Evolutionary conservation across 140 eudicot genomes (phyloP).

Genomic region (Senecio squalidus): DNA sequence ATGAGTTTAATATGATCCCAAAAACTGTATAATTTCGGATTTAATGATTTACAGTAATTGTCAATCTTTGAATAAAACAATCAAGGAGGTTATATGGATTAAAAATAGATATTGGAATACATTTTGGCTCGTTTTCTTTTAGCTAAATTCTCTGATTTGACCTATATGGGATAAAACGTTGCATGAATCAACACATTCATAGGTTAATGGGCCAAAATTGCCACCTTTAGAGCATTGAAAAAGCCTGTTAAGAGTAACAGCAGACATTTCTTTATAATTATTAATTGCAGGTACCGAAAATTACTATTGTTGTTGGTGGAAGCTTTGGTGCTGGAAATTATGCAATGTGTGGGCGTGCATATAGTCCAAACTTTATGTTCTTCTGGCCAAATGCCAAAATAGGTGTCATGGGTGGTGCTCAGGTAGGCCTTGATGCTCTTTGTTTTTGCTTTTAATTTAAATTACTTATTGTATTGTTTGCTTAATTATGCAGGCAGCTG

Average conservation of each 20-base stretch:
- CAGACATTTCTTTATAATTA: not conserved
- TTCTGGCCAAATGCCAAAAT: constrained; percentile 99
- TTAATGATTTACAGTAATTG: too few species aligned
- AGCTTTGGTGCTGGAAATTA: constrained; percentile 99
- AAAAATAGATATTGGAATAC: too few species aligned
- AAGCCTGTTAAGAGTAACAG: not conserved
- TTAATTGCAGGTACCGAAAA: constrained; percentile 78
- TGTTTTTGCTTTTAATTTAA: not conserved
- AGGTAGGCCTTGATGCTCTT: constrained; percentile 42
- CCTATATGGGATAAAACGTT: not conserved
- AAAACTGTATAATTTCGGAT: too few species aligned
- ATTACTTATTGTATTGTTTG: not conserved
- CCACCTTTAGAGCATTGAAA: not conserved
- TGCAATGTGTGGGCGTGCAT: constrained; percentile 99
- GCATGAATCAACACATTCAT: not conserved
- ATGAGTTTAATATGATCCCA: too few species aligned
- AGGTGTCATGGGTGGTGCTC: constrained; percentile 99
- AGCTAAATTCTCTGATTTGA: too few species aligned
- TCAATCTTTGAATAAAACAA: too few species aligned
- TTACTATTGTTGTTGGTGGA: constrained; percentile 85
- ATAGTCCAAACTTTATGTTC: constrained; percentile 95
- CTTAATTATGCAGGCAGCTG: constrained; percentile 72
- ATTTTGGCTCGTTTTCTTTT: too few species aligned
- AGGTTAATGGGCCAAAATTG: not conserved
- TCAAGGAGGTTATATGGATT: too few species aligned